Base-by-base conservation (phyloP, 441 rosid genomes). In the Adansonia rubrostipa region DNA sequence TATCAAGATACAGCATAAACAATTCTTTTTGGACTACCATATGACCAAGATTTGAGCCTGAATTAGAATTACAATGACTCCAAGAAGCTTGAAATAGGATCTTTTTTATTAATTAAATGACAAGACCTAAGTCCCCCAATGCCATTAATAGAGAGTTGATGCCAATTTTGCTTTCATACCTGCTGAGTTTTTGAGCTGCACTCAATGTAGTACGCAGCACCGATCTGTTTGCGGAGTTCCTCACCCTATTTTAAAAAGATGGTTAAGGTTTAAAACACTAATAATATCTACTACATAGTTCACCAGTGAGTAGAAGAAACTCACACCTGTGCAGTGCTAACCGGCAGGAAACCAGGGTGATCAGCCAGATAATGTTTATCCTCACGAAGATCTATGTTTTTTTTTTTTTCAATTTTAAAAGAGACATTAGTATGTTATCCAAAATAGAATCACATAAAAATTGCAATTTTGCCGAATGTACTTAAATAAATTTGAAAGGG, bases 171-270 rank as follows among this genome's bases (percentile, higher is more conserved):
- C 40, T 36, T 36, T 28, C 77, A 65, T 85, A 92, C 98, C 96
- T 92, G 98, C 88, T 93, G 99, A 82, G 99, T 94, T 88, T 93
- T 97, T 45, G 98, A 94, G 92, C 99, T 97, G 88, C 99, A 97
- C 79, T 97, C 99, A 54, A 93, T 87, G 84, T 94, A 96, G 85
- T 88, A 94, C 69, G 92, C 82, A 1, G 99, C 99, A 19, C 98
- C 99, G 77, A 94, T 93, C 81, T 89, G 92, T 88, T 91, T 96
- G 73, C 96, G 91, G 48, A 96, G 92, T 82, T 97, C 99, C 90
- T 97, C 99, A 60, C 99, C 99, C 99, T 96, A 82, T 51, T 82
- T 48, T 77, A 5, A 15, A 44, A 28, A 11, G 65, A 42, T 67
- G 73, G 20, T 65, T 65, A 33, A 45, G 44, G 42, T 64, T 61